Evolutionary conservation across 2,329 filamentous ascomycete genomes (phyloP), one percentile per base, ranked within the genome.

Genomic region (Aureobasidium vineae): DNA sequence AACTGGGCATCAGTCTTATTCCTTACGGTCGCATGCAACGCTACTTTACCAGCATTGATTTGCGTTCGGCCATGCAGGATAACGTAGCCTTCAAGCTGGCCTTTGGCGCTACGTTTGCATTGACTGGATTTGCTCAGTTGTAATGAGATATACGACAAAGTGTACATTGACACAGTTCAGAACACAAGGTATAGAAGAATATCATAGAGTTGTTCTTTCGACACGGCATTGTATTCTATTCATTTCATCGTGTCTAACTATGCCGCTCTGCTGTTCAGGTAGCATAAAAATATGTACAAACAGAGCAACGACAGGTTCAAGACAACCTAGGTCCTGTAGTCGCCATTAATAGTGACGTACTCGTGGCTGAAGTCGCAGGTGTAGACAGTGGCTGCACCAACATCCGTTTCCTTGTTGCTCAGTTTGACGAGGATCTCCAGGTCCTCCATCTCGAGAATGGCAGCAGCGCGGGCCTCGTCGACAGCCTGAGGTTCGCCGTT

Each of bases 361-460:
- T 93, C 90, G 74, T 93, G 90, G 74, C 89, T 92, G 71, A 93
- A 91, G 76, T 96, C 91, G 74, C 91, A 95, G 45, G 91, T 95
- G 87, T 90, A 95, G 76, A 91, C 91, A 5, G 87, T 86, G 1
- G 89, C 88, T 75, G 89, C 85, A 5, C 36, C 40, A 13, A 19
- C 13, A 38, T 45, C 26, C 19, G 41, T 26, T 31, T 47, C 26
- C 16, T 38, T 28, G 53, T 89, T 90, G 31, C 90, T 90, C 65
- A 96, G 75, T 67, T 83, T 83, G 5, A 96, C 89, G 43, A 90
- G 76, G 68, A 96, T 93, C 79, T 94, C 90, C 69, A 95, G 77
- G 74, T 95, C 89, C 75, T 92, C 90, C 70, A 86, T 84, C 71
- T 90, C 86, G 60, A 96, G 77, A 64, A 96, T 93, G 81, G 92